Evolutionary conservation across 257 asterid species (phyloP), one percentile per base, ranked within the genome.

Genomic region (Nicotiana sylvestris): DNA sequence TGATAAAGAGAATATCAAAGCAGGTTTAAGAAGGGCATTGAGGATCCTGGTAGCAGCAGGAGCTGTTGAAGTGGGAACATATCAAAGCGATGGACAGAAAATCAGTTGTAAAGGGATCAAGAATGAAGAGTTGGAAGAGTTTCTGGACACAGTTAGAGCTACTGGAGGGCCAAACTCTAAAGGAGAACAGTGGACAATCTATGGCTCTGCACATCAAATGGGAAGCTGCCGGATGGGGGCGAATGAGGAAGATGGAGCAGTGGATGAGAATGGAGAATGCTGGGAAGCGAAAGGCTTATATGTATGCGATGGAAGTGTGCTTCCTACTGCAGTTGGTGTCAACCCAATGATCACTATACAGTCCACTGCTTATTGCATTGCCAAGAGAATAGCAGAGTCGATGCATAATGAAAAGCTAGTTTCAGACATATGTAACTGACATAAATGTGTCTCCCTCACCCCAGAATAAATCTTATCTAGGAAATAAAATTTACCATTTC

Each of bases 291-390:
- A 92, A 87, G 97, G 97, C 0, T 85, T 95, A 58, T 94, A 86
- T 81, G 93, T 95, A 43, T 95, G 98, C 43, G 98, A 95, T 84
- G 97, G 91, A 55, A 95, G 99, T 84, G 87, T 95, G 32, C 87
- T 95, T 4, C 99, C 99, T 1, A 86, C 89, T 62, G 97, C 99
- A 0, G 13, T 95, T 87, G 98, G 99, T 32, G 92, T 92, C 37
- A 94, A 95, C 82, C 98, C 99, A 16, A 95, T 95, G 97, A 85
- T 95, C 86, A 95, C 97, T 15, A 89, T 95, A n/a, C 90, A 90
- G 79, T 85, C 99, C 10, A 94, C 96, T 80, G 97, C 98, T 53
- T 89, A 91, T 51, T 95, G 97, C 87, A 88, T 94, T 49, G 84
- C 98, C 0, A 90, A 85, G 60, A 89, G 92, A 83, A 85, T 95